These are phyloP conservation scores for Taphrina wiesneri DNA, from an alignment of 1,139 yeast species.

Conservation along the genomic window DNA sequence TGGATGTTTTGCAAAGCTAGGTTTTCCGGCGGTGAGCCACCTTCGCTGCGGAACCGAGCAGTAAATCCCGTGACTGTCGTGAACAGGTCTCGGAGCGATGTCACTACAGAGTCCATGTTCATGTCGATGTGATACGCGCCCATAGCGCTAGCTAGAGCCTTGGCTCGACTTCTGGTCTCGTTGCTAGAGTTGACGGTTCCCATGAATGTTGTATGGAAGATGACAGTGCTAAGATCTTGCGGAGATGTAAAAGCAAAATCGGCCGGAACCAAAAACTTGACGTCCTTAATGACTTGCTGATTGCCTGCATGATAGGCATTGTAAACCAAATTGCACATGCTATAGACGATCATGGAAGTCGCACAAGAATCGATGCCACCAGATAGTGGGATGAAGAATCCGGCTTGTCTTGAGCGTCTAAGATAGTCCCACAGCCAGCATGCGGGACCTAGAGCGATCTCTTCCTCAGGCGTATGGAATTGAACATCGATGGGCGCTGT, in stretches of 20 bases:
- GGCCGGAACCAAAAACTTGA: conserved; percentile 75
- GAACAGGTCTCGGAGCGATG: conserved; percentile 71
- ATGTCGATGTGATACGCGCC: conserved; percentile 90
- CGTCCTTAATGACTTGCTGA: conserved; percentile 63
- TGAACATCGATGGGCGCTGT: conserved; percentile 52
- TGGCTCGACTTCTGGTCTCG: conserved; percentile 86
- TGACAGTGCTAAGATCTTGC: conserved; percentile 52
- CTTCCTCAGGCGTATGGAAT: conserved; percentile 87
- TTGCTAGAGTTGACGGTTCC: conserved; percentile 88
- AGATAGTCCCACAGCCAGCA: conserved; percentile 99
- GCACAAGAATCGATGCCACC: conserved; percentile 99
- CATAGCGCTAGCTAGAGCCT: conserved; percentile 66
- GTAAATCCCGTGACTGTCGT: conserved; percentile 85
- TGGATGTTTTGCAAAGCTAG: conserved; percentile 93
- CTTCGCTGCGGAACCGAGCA: conserved; percentile 87
- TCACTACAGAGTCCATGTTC: conserved; percentile 83
- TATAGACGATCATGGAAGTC: conserved; percentile 88
- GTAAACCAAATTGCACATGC: conserved; percentile 86
- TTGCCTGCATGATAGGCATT: conserved; percentile 64
- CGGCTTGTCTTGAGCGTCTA: conserved; percentile 84
- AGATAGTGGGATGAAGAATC: conserved; percentile 86
- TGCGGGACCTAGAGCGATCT: conserved; percentile 96
- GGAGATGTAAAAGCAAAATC: conserved; percentile 51
- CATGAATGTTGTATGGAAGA: conserved; percentile 91
- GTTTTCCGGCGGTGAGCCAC: conserved; percentile 89